phyloP scores from a whole-genome alignment of 208 protist species.

The Porcisia hertigi region DNA sequence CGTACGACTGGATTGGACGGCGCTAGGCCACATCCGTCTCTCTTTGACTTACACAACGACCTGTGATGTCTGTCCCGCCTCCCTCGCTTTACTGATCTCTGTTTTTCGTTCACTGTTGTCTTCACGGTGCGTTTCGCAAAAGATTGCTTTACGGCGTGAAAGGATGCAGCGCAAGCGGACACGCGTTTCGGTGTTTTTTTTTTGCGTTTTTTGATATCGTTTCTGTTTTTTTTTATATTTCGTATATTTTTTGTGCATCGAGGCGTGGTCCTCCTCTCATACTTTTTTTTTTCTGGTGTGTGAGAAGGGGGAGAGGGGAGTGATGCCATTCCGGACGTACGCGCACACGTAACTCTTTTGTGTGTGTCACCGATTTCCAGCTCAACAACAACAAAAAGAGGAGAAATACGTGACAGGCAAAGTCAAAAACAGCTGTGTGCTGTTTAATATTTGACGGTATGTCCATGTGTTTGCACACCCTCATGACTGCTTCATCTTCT shows the following conservation, averaged over 20 bases:
- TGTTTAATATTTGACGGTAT: not conserved
- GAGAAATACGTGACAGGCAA: not conserved
- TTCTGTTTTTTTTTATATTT: not conserved
- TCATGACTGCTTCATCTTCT: not conserved
- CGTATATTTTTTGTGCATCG: no score
- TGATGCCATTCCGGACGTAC: no score
- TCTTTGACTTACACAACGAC: not conserved
- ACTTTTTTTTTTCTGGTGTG: no score
- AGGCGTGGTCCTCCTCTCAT: no score
- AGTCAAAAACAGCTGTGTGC: not conserved
- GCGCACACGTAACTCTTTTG: no score
- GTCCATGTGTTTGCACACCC: not conserved
- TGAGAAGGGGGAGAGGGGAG: no score
- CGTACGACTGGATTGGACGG: not conserved
- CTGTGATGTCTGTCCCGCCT: not conserved
- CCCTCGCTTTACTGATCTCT: not conserved
- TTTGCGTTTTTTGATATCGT: not conserved
- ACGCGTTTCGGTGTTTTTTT: not conserved
- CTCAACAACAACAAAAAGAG: not conserved
- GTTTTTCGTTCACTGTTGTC: not conserved
- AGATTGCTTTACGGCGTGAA: not conserved
- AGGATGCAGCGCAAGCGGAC: not conserved
- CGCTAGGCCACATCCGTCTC: not conserved
- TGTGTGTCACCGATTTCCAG: no score
- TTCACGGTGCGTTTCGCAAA: not conserved